A percentile compares a stretch with the other conserved stretches of the same genome.
phyloP scores from a whole-genome alignment of 371 early-diverging fungal species.

The Mortierella sp. region DNA sequence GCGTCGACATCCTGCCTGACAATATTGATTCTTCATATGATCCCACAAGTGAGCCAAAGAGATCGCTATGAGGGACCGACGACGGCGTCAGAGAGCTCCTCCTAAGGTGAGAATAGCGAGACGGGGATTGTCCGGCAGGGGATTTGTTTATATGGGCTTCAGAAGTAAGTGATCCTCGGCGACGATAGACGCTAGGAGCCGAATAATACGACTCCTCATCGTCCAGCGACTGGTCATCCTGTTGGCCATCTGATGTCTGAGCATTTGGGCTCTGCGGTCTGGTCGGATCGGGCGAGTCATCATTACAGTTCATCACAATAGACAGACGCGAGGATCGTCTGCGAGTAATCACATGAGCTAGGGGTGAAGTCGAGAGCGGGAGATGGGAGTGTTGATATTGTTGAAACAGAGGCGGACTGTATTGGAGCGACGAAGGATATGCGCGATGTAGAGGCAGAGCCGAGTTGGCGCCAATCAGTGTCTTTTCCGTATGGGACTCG shows the following conservation, averaged over 20 bases:
- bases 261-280: conserved; percentile 20
- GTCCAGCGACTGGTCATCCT: conserved; percentile 6
- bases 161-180: conserved; percentile 14
- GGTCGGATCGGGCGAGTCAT: conserved; percentile 34
- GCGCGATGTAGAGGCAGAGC: conserved; percentile 8
- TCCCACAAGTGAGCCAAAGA: conserved; percentile 76
- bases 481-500: conserved; percentile 2
- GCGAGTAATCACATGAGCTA: conserved; percentile 40
- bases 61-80: conserved; percentile 42
- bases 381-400: conserved; percentile 17
- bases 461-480: not conserved
- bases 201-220: conserved; percentile 9
- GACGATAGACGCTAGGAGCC: conserved; percentile 15
- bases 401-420: conserved; percentile 22
- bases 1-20: conserved; percentile 84
- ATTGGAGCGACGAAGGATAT: conserved; percentile 1
- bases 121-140: conserved; percentile 22
- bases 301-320: conserved; percentile 47
- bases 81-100: conserved; percentile 46
- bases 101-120: conserved; percentile 23
- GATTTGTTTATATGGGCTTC: conserved; percentile 6
- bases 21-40: conserved; percentile 87
- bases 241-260: conserved; percentile 1
- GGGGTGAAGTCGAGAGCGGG: conserved; percentile 47
- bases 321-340: conserved; percentile 46